These are phyloP conservation scores for Eucalyptus pauciflora DNA, from an alignment of 345 rosid genomes.

Conservation along the genomic window DNA sequence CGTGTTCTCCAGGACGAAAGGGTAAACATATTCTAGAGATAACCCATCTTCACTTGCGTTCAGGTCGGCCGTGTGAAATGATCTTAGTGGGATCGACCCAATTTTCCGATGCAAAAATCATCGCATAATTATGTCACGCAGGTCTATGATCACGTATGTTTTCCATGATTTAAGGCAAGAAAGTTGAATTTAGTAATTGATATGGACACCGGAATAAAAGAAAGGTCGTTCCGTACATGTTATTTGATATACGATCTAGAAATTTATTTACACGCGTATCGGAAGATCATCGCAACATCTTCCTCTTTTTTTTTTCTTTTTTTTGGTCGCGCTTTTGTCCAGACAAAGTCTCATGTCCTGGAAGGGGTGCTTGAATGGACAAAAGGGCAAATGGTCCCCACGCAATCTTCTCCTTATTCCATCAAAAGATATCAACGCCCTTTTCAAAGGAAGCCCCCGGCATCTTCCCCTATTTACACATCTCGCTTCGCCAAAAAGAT, in stretches of 20 bases:
- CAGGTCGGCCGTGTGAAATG: neutral
- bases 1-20: neutral
- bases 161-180: neutral
- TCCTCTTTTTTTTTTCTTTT: neutral
- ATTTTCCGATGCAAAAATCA: neutral
- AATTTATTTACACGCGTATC: neutral
- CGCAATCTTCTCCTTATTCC: slow-evolving; percentile 23
- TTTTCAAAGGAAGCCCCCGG: neutral
- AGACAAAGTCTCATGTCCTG: neutral
- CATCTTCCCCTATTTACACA: neutral
- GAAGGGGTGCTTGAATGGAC: neutral
- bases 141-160: too few species aligned
- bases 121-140: neutral
- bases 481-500: neutral
- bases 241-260: neutral
- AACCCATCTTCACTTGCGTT: neutral
- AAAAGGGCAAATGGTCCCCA: slow-evolving; percentile 18
- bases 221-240: neutral
- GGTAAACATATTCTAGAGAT: neutral
- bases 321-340: neutral
- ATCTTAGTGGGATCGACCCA: neutral
- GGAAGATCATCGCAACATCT: neutral
- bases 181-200: too few species aligned
- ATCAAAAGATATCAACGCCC: slow-evolving; percentile 14
- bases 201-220: neutral